phyloP scores from a whole-genome alignment of 768 basidiomycete species.

The Nevesoporus exiguus region DNA sequence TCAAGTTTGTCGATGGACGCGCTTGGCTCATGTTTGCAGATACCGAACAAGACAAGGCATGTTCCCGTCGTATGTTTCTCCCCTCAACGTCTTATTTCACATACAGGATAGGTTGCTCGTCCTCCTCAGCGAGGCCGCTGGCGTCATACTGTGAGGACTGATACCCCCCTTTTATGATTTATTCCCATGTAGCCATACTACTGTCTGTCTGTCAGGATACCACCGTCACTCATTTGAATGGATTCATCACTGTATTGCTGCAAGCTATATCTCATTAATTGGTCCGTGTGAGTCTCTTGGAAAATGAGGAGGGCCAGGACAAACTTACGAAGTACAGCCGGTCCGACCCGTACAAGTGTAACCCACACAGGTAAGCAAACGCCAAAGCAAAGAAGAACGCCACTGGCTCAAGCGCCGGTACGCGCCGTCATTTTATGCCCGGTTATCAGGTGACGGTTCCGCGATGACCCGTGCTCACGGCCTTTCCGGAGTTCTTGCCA shows the following conservation, averaged over 20 bases:
- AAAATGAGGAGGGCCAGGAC: not conserved
- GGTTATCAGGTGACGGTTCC: too few relatives aligned
- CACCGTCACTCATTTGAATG: conserved; percentile 9
- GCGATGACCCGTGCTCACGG: too few relatives aligned
- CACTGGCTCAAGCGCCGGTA: too few relatives aligned
- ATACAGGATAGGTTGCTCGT: conserved; percentile 25
- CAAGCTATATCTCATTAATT: not conserved
- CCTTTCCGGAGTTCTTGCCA: too few relatives aligned
- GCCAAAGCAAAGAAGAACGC: too few relatives aligned
- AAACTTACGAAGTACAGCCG: too few relatives aligned
- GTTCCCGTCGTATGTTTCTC: not conserved
- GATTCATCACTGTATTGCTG: not conserved
- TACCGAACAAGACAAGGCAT: conserved; percentile 60
- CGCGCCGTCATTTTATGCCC: too few relatives aligned
- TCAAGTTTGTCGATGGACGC: conserved; percentile 52
- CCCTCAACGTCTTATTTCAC: not conserved
- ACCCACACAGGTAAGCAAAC: too few relatives aligned
- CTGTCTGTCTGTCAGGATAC: conserved; percentile 8
- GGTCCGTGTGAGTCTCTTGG: not conserved
- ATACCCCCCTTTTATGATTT: conserved; percentile 16
- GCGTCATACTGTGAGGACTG: conserved; percentile 24
- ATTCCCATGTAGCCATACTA: conserved; percentile 18
- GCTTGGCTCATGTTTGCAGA: conserved; percentile 61
- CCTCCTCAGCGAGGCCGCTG: conserved; percentile 30
- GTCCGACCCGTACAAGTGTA: too few relatives aligned